These are phyloP conservation scores for Pleoardoris graminearum DNA, from an alignment of 2,329 filamentous ascomycete genomes.

Conservation along the genomic window DNA sequence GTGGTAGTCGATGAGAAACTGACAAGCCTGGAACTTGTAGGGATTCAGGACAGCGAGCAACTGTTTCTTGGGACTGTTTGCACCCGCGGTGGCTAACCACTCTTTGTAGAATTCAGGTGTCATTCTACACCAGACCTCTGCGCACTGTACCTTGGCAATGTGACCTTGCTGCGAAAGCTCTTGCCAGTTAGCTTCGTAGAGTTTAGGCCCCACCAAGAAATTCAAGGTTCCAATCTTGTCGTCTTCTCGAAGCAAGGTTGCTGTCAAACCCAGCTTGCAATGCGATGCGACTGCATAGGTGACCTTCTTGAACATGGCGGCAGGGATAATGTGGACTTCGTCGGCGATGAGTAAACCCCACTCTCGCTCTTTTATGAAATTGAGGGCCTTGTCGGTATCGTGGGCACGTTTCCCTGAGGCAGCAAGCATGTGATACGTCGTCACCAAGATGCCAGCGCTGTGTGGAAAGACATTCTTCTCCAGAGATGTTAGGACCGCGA, in stretches of 20 bases:
- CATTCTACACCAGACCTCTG: constrained; percentile 99
- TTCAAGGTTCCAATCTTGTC: constrained; percentile 98
- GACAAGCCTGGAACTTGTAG: constrained; percentile 92
- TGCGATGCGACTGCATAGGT: constrained; percentile 93
- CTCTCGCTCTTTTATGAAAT: constrained; percentile 84
- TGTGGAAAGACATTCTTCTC: constrained; percentile 84
- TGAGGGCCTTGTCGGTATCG: constrained; percentile 97
- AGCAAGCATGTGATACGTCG: constrained; percentile 99
- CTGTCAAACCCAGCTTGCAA: constrained; percentile 91
- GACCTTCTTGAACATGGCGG: constrained; percentile 93
- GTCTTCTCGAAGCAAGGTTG: constrained; percentile 91
- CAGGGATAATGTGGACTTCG: constrained; percentile 96
- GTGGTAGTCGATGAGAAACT: constrained; percentile 98
- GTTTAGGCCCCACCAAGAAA: constrained; percentile 93
- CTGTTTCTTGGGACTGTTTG: constrained; percentile 58
- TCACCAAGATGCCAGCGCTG: constrained; percentile 94
- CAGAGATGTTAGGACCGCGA: constrained; percentile 92
- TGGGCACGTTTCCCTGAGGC: constrained; percentile 84
- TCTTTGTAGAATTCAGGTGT: constrained; percentile 97
- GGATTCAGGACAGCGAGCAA: constrained; percentile 97
- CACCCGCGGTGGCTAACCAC: constrained; percentile 72
- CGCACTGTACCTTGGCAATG: constrained; percentile 95
- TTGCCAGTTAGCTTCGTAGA: constrained; percentile 99
- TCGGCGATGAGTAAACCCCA: constrained; percentile 98
- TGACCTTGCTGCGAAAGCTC: constrained; percentile 95